Conservation (phyloP, 768 basidiomycete genomes). For the Scleroderma bovista region DNA sequence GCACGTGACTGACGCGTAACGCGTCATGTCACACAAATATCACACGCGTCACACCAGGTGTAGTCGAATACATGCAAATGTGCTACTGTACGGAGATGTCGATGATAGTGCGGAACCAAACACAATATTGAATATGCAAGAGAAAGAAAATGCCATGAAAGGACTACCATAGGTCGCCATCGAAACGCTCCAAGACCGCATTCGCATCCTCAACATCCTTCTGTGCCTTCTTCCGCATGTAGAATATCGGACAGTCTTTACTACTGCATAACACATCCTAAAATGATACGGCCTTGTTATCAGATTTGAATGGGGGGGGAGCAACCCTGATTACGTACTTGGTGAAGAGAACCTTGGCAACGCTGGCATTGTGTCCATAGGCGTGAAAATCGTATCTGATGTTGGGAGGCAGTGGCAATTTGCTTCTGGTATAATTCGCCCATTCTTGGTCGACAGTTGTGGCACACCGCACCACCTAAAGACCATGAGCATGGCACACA, state of each 20-base stretch:
- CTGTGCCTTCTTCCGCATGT: conserved; percentile 97
- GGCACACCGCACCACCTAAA: conserved; percentile 87
- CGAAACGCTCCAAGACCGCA: conserved; percentile 77
- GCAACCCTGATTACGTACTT: conserved; percentile 38
- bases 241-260: conserved; percentile 98
- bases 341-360: conserved; percentile 97
- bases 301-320: background rate
- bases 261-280: conserved; percentile 96
- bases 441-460: conserved; percentile 82
- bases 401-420: conserved; percentile 60
- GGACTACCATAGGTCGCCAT: conserved; percentile 61
- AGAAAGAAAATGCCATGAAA: background rate
- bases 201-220: conserved; percentile 93
- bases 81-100: background rate
- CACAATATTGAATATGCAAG: conserved; percentile 28
- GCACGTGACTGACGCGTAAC: conserved; percentile 26
- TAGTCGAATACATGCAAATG: background rate
- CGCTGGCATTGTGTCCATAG: conserved; percentile 99
- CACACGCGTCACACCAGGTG: conserved; percentile 6
- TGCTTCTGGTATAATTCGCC: conserved; percentile 94
- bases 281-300: background rate
- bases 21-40: conserved; percentile 21
- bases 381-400: conserved; percentile 89
- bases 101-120: background rate
- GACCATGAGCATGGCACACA: conserved; percentile 3